Conservation (phyloP, 495 filamentous ascomycete genomes). For the Daldinia caldariorum region DNA sequence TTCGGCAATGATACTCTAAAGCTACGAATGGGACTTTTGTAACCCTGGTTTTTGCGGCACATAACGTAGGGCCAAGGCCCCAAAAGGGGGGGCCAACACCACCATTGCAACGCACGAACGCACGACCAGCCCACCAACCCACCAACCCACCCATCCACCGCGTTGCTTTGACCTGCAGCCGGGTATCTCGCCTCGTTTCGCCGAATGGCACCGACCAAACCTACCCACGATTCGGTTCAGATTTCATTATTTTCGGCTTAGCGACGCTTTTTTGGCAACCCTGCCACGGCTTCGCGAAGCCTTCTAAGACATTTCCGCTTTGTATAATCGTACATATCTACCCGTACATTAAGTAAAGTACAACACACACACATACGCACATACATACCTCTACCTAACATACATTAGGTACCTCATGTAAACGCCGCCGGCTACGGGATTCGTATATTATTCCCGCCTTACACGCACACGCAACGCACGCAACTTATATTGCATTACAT, state of each 20-base stretch:
- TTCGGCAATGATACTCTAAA: conserved; percentile 37
- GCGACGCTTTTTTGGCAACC: conserved; percentile 37
- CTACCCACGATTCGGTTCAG: conserved; percentile 41
- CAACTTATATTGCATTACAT: no score
- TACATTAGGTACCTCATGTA: no score
- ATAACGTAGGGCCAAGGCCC: conserved; percentile 30
- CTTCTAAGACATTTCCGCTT: conserved; percentile 41
- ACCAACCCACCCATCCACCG: neutral
- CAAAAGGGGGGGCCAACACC: neutral
- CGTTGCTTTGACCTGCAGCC: conserved; percentile 44
- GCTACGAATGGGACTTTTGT: conserved; percentile 34
- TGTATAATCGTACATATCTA: conserved; percentile 7
- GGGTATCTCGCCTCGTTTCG: conserved; percentile 46
- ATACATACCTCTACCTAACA: no score
- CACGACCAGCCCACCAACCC: no score
- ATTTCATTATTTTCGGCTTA: conserved; percentile 37
- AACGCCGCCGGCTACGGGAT: neutral
- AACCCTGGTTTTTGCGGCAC: conserved; percentile 42
- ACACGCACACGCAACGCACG: no score
- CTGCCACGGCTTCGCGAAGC: conserved; percentile 40
- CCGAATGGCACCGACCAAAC: conserved; percentile 42
- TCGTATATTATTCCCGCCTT: neutral
- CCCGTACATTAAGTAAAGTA: no score
- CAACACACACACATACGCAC: neutral
- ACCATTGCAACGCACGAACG: neutral